phyloP scores from a whole-genome alignment of 495 filamentous ascomycete species.

The Umbilicaria muhlenbergii region DNA sequence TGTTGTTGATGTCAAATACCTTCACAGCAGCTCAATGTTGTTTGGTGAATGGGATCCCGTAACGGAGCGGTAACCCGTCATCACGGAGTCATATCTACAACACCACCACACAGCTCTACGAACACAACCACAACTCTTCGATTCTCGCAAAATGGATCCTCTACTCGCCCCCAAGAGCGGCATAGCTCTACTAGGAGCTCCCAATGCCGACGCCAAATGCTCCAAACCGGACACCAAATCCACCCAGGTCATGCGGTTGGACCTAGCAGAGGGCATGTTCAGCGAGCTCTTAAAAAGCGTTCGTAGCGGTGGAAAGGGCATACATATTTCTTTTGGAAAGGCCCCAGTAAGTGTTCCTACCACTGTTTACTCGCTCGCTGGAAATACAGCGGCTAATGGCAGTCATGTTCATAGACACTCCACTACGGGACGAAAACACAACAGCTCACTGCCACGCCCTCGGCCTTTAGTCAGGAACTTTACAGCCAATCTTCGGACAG shows the following conservation, averaged over 20 bases:
- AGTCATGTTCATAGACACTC: constrained; percentile 28
- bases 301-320: constrained; percentile 42
- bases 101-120: no score
- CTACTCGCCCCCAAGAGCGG: constrained; percentile 31
- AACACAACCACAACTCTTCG: not conserved
- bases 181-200: constrained; percentile 28
- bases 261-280: constrained; percentile 46
- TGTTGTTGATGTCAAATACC: no score
- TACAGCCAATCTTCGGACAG: constrained; percentile 26
- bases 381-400: constrained; percentile 21
- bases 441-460: constrained; percentile 29
- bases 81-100: no score
- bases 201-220: constrained; percentile 10
- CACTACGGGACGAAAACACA: constrained; percentile 37
- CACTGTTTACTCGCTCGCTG: constrained; percentile 3
- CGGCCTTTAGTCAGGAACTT: constrained; percentile 34
- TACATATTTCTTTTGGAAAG: constrained; percentile 40
- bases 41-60: no score
- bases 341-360: constrained; percentile 33
- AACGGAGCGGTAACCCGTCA: no score
- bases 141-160: constrained; percentile 22
- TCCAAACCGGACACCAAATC: constrained; percentile 13
- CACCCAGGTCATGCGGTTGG: constrained; percentile 46
- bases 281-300: constrained; percentile 57
- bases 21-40: no score